A percentile compares a stretch with the other conserved stretches of the same genome.
phyloP scores from a whole-genome alignment of 2,329 filamentous ascomycete genomes.

The Monilinia fructigena region DNA sequence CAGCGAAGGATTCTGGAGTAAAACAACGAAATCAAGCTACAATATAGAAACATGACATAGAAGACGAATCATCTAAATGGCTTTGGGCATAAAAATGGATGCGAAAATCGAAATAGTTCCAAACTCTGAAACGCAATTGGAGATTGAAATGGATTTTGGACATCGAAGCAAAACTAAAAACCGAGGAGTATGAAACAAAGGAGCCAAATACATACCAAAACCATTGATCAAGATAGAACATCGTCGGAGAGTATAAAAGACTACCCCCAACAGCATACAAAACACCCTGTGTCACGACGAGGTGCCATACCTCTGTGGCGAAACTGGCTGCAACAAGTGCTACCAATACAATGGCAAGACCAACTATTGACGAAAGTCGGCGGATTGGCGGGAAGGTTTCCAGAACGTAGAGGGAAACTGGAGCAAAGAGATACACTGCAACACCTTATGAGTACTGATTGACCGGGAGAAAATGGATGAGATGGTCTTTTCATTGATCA shows the following conservation, averaged over 20 bases:
- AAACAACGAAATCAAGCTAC: not conserved
- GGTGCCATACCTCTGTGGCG: conserved; percentile 44
- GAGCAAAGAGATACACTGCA: conserved; percentile 32
- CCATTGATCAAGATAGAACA: conserved; percentile 50
- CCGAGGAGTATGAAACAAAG: not conserved
- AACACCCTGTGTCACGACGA: conserved; percentile 49
- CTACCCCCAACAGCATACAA: conserved; percentile 46
- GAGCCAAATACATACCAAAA: conserved; percentile 40
- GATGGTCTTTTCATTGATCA: not conserved
- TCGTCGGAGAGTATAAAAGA: conserved; percentile 44
- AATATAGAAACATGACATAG: not conserved
- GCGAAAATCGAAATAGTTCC: not conserved
- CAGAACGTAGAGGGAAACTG: conserved; percentile 31
- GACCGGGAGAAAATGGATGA: not conserved
- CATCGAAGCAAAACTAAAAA: not conserved
- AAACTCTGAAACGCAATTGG: not conserved
- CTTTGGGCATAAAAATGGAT: not conserved
- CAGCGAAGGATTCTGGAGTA: not conserved
- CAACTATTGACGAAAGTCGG: conserved; percentile 37
- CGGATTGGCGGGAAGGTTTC: conserved; percentile 39
- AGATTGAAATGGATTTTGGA: not conserved
- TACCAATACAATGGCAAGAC: conserved; percentile 42
- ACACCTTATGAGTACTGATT: not conserved
- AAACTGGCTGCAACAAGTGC: conserved; percentile 46
- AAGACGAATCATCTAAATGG: not conserved